phyloP scores from a whole-genome alignment of 2,329 filamentous ascomycete species.

The Aspergillus felis region DNA sequence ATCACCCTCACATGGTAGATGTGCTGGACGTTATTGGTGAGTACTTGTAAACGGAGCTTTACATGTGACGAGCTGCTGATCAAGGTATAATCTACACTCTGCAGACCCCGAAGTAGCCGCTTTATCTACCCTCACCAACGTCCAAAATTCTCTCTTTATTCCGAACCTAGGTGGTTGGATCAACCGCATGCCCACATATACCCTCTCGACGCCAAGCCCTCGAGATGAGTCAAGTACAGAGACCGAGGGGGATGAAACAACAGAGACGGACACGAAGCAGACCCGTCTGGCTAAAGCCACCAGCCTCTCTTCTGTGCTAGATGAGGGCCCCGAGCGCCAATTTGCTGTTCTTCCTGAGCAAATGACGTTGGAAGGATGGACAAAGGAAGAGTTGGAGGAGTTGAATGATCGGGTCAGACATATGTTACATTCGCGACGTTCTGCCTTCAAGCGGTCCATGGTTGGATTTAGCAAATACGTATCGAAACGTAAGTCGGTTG shows the following conservation, averaged over 20 bases:
- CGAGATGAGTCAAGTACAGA: conserved; percentile 16
- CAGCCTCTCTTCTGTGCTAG: conserved; percentile 65
- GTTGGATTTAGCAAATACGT: conserved; percentile 79
- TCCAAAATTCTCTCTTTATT: conserved; percentile 84
- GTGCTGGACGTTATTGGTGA: conserved; percentile 65
- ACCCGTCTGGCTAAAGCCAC: conserved; percentile 36
- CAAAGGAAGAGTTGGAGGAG: conserved; percentile 66
- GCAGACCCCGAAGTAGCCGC: conserved; percentile 79
- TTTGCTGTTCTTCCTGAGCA: conserved; percentile 79
- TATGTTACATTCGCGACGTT: conserved; percentile 77
- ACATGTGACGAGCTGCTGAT: neutral
- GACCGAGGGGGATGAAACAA: conserved; percentile 25
- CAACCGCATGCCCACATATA: conserved; percentile 76
- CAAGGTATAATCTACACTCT: neutral
- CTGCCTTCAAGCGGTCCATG: conserved; percentile 73
- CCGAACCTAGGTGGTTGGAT: conserved; percentile 72
- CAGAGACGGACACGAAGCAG: conserved; percentile 22
- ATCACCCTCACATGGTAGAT: conserved; percentile 62
- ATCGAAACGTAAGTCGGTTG: conserved; percentile 55
- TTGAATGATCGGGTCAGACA: conserved; percentile 84
- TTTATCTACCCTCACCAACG: conserved; percentile 78
- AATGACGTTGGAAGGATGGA: conserved; percentile 69
- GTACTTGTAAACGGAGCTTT: conserved; percentile 20
- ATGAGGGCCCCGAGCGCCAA: conserved; percentile 61
- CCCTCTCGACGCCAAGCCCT: conserved; percentile 54